Base-by-base conservation (phyloP, 2,329 filamentous ascomycete genomes). In the Botryosphaeria dothidea region DNA sequence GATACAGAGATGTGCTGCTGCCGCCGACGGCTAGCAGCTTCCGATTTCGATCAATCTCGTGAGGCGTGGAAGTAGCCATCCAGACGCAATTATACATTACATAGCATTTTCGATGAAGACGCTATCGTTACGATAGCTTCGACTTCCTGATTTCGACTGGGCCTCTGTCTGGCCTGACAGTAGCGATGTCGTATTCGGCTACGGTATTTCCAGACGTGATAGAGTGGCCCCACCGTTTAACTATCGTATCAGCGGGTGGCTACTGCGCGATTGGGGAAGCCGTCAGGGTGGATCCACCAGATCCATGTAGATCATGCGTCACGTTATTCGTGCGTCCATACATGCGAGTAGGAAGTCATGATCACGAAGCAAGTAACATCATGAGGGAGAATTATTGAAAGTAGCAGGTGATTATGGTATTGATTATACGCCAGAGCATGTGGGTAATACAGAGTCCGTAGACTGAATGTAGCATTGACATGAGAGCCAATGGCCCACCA, bases 371-470 rank as follows among this genome's bases (percentile, higher is more conserved):
- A 11, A 41, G 15, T 17, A n/a, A 41, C 38, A 8, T 41, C 9
- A 41, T 41, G 17, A 7, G 38, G 17, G 9, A 41, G 38, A 23
- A 36, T n/a, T n/a, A 27, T 6, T 13, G 36, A 19, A 19, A 15
- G 6, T 19, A 48, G 41, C 48, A 49, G 48, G 11, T 19, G 29
- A 19, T 62, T 49, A 41, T 62, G 58, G 58, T 62, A 62, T 62
- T 49, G 27, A 36, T 29, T 51, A 38, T 27, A n/a, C 58, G 45
- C 45, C 58, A 25, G 46, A 23, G 45, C 41, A 38, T 17, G 25
- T 51, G 29, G 27, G 48, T 38, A 49, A 45, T 62, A 51, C 45
- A 61, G n/a, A 41, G 29, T 19, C 45, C 45, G 21, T 62, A 51
- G 36, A 4, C 29, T 45, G 6, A 15, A 19, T 13, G 29, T 45